Evolutionary conservation across 176 grass and related monocot genomes (phyloP), one percentile per base, ranked within the genome.

Genomic region (Oryza officinalis): DNA sequence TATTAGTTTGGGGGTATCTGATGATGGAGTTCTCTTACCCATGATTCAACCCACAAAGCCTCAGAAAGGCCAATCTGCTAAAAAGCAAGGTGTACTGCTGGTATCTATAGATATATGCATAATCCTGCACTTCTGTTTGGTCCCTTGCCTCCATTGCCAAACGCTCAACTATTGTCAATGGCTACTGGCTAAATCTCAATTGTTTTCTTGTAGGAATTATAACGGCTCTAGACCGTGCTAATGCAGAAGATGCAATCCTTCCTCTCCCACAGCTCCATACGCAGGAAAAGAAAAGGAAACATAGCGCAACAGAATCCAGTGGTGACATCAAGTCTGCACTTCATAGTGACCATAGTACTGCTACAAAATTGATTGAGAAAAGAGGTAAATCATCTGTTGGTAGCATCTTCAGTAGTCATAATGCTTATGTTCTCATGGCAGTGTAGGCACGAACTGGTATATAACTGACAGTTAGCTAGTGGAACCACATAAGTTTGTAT

Each of bases 201-300:
- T 86, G 13, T 66, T 31, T 87, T 72, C 57, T 76, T 87, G 45
- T 43, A 90, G 85, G 67, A 83, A 87, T 37, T 85, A 81, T 99
- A 26, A 99, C 91, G 68, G 91, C 93, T 87, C 76, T 99, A 74
- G 93, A 96, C 67, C 85, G 91, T 20, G 83, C 96, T 31, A 99
- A 99, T 86, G 96, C 93, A 17, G 96, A 96, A 90, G 93, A 99
- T 90, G 91, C 93, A 22, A 86, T 81, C 25, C 80, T 99, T 73
- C 96, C 96, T 80, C 84, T 99, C 87, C 91, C 93, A 31, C 95
- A 92, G 81, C 77, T 99, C 18, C 87, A 89, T 86, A 47, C 78
- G 17, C 80, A 87, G 33, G 93, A 90, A 61, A 99, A 96, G 85
- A 99, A 99, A 90, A 96, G 96, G 75, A 99, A 99, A 80, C 91